Evolutionary conservation across 345 rosid genomes (phyloP).

Genomic region (Bruguiera parviflora): DNA sequence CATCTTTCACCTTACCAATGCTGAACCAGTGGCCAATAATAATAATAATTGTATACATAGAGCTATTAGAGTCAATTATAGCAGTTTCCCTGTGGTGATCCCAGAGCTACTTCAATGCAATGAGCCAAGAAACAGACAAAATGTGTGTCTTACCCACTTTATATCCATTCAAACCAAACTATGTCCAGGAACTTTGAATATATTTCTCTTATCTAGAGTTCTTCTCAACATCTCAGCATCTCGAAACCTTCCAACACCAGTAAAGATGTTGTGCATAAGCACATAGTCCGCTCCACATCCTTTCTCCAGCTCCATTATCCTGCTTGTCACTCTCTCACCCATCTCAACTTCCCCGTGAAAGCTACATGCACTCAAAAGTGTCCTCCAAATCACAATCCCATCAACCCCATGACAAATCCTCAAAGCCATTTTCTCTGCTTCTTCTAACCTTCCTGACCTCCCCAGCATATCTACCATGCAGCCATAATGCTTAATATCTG

Average conservation of each 20-base stretch:
- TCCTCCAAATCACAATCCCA: slow-evolving; percentile 70
- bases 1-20: too few relatives aligned
- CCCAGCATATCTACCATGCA: slow-evolving; percentile 77
- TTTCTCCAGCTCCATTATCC: slow-evolving; percentile 64
- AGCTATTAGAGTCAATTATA: too few relatives aligned
- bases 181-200: slow-evolving; percentile 55
- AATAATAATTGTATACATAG: too few relatives aligned
- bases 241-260: slow-evolving; percentile 56
- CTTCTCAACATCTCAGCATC: slow-evolving; percentile 64
- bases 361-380: slow-evolving; percentile 75
- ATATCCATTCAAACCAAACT: slow-evolving; percentile 29
- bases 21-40: too few relatives aligned
- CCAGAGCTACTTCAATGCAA: not conserved
- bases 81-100: too few relatives aligned
- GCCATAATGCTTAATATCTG: slow-evolving; percentile 72
- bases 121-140: too few relatives aligned
- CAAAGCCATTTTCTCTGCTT: slow-evolving; percentile 67
- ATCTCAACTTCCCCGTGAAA: slow-evolving; percentile 63
- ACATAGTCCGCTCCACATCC: slow-evolving; percentile 78
- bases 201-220: slow-evolving; percentile 49
- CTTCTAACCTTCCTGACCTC: slow-evolving; percentile 73
- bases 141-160: too few relatives aligned
- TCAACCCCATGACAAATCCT: slow-evolving; percentile 48
- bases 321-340: slow-evolving; percentile 66
- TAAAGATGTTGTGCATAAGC: slow-evolving; percentile 62